Conservation (phyloP, 345 rosid genomes). For the Gossypium arboreum region DNA sequence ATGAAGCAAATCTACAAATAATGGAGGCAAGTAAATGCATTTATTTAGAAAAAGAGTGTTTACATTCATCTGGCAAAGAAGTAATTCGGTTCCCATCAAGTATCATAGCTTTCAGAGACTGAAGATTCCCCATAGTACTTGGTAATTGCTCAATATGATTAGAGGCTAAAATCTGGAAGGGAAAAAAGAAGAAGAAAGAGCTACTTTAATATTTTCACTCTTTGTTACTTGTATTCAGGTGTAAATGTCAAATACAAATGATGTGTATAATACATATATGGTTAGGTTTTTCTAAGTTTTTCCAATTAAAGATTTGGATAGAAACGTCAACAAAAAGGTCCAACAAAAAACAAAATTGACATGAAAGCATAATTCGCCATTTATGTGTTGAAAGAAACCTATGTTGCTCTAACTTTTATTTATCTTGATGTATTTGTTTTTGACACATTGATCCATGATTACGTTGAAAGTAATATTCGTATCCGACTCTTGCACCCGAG, state of each 20-base stretch:
- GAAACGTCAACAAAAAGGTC: neutral
- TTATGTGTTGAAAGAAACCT: neutral
- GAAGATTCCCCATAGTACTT: constrained; percentile 79
- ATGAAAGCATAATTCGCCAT: neutral
- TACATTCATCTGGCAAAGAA: constrained; percentile 96
- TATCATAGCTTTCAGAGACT: constrained; percentile 72
- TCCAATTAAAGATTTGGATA: too few species aligned
- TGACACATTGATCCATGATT: neutral
- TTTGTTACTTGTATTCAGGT: neutral
- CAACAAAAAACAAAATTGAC: neutral
- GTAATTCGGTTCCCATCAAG: constrained; percentile 77
- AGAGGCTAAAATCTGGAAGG: constrained; percentile 62
- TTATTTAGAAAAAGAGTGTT: constrained; percentile 31
- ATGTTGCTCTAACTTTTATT: neutral
- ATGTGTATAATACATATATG: neutral
- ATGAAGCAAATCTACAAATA: constrained; percentile 20
- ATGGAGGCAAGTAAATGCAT: constrained; percentile 4
- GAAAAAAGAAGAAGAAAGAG: constrained; percentile 3
- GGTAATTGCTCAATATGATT: constrained; percentile 73
- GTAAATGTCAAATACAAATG: neutral
- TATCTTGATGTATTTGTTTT: neutral
- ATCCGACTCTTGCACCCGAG: neutral
- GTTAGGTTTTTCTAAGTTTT: neutral
- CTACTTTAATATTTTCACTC: neutral
- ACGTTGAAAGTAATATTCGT: neutral